Base-by-base conservation (phyloP, 2,329 filamentous ascomycete species). In the Ophiosphaerella korrae region DNA sequence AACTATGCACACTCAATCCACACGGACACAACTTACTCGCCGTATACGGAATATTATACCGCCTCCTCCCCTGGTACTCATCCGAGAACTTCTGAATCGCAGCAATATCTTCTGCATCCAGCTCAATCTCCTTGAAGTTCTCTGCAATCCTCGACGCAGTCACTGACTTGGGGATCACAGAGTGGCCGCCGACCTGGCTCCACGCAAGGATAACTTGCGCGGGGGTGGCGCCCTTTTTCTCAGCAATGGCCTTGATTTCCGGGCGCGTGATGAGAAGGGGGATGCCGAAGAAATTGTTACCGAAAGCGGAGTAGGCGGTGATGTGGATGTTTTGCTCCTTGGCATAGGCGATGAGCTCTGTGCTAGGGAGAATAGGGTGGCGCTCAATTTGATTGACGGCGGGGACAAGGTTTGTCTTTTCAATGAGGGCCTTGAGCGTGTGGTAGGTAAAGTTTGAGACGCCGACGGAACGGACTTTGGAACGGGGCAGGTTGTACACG, bases 161-260 rank as follows among this genome's bases (percentile, higher is more conserved):
- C 5, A 68, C 63, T 7, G 62, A 66, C 51, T 68, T 68, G 35
- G 65, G 65, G n/a, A 68, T 67, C 34, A 67, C 64, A 13, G 61
- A 64, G 53, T 64, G 59, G 13, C 63, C 64, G 14, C 63, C 61
- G 81, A 95, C 90, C n/a, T 90, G 95, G 39, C 89, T 85, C 92
- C 92, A 96, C 66, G 90, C 83, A 62, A 96, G 82, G 53, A 96
- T 81, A 34, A 96, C 82, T 80, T 96, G 90, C 7, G 89, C 88
- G 7, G 90, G 83, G 8, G 86, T 84, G 23, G 87, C 81, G 3
- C 84, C 80, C 14, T 84, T 81, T 63, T 83, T 81, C 63, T 82
- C 78, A 21, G 88, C 88, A 59, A 50, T 88, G 85, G 64, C 84
- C 81, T 74, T 88, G 74, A 90, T 83, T 70, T 85, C 86, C 71